These are phyloP conservation scores for Cercospora sesami DNA, from an alignment of 2,329 filamentous ascomycete genomes.

Conservation along the genomic window DNA sequence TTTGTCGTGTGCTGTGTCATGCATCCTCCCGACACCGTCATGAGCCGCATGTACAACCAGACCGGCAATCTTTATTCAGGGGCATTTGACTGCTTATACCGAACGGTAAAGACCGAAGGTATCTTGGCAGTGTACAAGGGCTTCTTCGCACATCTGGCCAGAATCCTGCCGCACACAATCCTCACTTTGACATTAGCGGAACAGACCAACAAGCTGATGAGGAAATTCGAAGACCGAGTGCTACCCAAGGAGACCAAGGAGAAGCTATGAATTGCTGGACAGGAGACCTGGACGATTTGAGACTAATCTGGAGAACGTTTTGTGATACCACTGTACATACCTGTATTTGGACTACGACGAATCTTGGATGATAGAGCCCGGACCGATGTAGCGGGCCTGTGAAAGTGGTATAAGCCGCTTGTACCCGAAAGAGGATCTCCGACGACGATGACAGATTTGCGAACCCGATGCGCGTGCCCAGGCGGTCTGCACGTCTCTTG, in stretches of 20 bases:
- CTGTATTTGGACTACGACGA: not conserved
- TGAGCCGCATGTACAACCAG: constrained; percentile 99
- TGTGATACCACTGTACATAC: constrained; percentile 17
- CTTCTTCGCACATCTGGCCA: constrained; percentile 88
- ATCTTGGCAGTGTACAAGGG: constrained; percentile 95
- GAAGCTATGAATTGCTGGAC: constrained; percentile 23
- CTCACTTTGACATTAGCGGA: constrained; percentile 84
- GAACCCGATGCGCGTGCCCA: not conserved
- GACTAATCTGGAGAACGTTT: not conserved
- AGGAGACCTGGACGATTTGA: not conserved
- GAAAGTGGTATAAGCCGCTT: not conserved
- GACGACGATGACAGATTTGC: not conserved
- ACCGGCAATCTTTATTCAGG: constrained; percentile 95
- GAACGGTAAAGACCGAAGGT: constrained; percentile 90
- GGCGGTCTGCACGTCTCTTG: too few relatives aligned
- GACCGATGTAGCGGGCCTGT: not conserved
- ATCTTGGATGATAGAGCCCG: not conserved
- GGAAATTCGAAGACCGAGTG: constrained; percentile 68
- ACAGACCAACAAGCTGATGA: constrained; percentile 92
- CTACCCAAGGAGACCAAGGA: constrained; percentile 32
- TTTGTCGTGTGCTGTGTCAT: constrained; percentile 97
- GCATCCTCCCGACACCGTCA: constrained; percentile 98
- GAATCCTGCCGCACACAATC: constrained; percentile 89
- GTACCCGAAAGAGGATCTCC: not conserved
- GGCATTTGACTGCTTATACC: constrained; percentile 85